Base-by-base conservation (phyloP, 2,329 filamentous ascomycete species). In the Beauveria australis region DNA sequence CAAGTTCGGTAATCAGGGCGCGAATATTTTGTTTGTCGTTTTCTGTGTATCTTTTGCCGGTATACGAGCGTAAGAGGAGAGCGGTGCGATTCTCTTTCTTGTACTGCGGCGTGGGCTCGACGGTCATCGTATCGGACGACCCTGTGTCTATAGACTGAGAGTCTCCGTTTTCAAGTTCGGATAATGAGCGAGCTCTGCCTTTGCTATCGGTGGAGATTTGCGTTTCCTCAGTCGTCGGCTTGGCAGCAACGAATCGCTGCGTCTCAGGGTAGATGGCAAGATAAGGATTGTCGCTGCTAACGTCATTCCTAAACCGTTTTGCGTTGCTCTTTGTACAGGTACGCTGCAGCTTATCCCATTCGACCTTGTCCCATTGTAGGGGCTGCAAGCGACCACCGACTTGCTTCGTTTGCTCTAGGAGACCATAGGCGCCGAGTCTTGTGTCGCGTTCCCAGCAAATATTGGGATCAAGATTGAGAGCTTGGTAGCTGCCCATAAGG, bases 11-110 rank as follows among this genome's bases (percentile, higher is more conserved):
- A 66, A 96, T 84, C 69, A 95, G 82, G 41, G 91, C 84, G 30
- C 92, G 87, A 46, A 96, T 84, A 59, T 86, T 87, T 70, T 92
- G 85, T 68, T 89, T 84, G 70, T 93, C 89, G 68, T 93, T 89
- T 46, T 89, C 82, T 30, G 86, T 89, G 71, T 92, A 96, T 30
- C 83, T 72, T 70, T 89, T 91, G 60, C 85, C 87, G 37, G 83
- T 85, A 78, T 89, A 93, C 0, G 89, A 87, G 43, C 91, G 85
- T 43, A 96, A 80, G 6, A 96, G 73, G 10, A 96, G 73, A 1
- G 89, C 91, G 0, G 89, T 92, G 41, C 91, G 81, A 3, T 75
- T 69, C 67, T 83, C 80, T 1, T 70, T 66, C 47, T 64, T 65
- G 55, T 66, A 67, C 5, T 68, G 68, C n/a, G 48, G 10, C 16